These are phyloP conservation scores for Candida qinlingensis DNA, from an alignment of 805 yeast genomes.

Conservation along the genomic window DNA sequence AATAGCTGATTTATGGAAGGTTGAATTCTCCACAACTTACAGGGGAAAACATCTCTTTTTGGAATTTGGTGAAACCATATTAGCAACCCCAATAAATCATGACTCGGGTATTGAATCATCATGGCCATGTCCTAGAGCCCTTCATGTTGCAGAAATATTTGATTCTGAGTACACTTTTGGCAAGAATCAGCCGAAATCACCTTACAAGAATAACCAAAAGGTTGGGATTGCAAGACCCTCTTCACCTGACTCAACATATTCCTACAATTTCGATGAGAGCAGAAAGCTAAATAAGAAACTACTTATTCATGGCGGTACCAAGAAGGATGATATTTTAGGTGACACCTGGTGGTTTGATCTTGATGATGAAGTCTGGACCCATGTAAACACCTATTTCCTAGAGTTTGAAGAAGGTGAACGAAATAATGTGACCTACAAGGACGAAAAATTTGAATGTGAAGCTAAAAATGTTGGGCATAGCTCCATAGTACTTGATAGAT, in stretches of 20 bases:
- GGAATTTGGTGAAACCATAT: slow-evolving; percentile 32
- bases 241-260: slow-evolving; percentile 8
- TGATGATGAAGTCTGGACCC: slow-evolving; percentile 37
- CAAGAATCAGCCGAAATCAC: neutral
- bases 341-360: slow-evolving; percentile 50
- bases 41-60: slow-evolving; percentile 30
- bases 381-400: slow-evolving; percentile 25
- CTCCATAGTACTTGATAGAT: slow-evolving; percentile 16
- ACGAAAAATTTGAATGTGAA: slow-evolving; percentile 6
- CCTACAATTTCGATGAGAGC: neutral
- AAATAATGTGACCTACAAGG: slow-evolving; percentile 12
- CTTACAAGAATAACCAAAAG: slow-evolving; percentile 1
- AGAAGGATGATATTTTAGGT: slow-evolving; percentile 30
- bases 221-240: slow-evolving; percentile 14
- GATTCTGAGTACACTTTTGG: slow-evolving; percentile 11
- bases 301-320: slow-evolving; percentile 36
- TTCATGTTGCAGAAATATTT: slow-evolving; percentile 27
- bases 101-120: slow-evolving; percentile 5
- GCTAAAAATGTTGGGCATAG: slow-evolving; percentile 16
- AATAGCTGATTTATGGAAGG: slow-evolving; percentile 37
- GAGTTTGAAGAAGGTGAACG: slow-evolving; percentile 1
- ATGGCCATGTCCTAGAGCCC: slow-evolving; percentile 33
- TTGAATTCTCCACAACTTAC: slow-evolving; percentile 33
- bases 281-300: slow-evolving; percentile 14
- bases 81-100: slow-evolving; percentile 28